These are phyloP conservation scores for Collybia mongolica DNA, from an alignment of 768 basidiomycete genomes.

Conservation along the genomic window DNA sequence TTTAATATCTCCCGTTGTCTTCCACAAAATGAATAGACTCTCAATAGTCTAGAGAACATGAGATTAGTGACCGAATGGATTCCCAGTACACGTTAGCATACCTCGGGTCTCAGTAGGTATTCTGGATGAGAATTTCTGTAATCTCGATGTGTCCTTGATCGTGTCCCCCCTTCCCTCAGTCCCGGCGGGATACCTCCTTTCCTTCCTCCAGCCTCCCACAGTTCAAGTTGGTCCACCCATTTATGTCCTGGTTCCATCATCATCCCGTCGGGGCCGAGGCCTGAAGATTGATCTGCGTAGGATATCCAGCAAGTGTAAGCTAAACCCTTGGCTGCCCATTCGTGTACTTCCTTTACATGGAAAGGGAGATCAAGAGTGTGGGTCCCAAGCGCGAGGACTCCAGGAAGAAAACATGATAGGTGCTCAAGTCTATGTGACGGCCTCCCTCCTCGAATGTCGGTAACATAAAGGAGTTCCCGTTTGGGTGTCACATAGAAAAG, in stretches of 20 bases:
- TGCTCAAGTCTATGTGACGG: constrained; percentile 57
- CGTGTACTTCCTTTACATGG: constrained; percentile 44
- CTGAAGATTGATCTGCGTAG: constrained; percentile 65
- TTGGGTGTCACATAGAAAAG: constrained; percentile 56
- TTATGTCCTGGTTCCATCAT: constrained; percentile 34
- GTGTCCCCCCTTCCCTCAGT: constrained; percentile 29
- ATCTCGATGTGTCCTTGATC: constrained; percentile 39
- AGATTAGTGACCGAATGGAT: too few species aligned
- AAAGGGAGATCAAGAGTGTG: constrained; percentile 37
- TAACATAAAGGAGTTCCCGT: constrained; percentile 62
- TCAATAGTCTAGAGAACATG: constrained; percentile 56
- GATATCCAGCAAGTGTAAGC: constrained; percentile 65
- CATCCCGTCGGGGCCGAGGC: constrained; percentile 63
- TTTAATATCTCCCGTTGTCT: constrained; percentile 56
- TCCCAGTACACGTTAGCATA: constrained; percentile 22
- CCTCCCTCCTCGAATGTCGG: constrained; percentile 37
- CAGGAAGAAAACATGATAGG: constrained; percentile 69
- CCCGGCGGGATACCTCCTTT: constrained; percentile 42
- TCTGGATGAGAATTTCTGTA: constrained; percentile 39
- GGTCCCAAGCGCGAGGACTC: constrained; percentile 63
- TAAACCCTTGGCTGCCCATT: constrained; percentile 72
- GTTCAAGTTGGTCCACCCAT: constrained; percentile 46
- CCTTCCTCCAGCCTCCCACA: constrained; percentile 44
- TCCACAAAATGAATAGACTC: constrained; percentile 68
- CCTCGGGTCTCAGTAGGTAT: constrained; percentile 71